Evolutionary conservation across 805 yeast species (phyloP).

Genomic region (Candida orba): DNA sequence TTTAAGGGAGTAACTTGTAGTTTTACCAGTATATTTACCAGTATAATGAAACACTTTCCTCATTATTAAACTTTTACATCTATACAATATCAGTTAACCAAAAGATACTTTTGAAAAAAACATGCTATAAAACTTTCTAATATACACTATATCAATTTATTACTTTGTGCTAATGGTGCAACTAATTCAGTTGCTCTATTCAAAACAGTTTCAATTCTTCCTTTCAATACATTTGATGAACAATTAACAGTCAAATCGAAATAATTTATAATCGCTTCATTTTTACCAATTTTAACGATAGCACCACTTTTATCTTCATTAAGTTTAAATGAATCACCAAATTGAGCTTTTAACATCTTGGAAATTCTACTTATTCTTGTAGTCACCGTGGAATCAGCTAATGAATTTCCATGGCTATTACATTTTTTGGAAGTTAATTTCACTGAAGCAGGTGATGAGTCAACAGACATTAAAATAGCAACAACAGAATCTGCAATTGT

Average conservation of each 20-base stretch:
- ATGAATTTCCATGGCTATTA: constrained; percentile 29
- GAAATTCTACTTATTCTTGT: constrained; percentile 48
- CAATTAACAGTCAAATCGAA: constrained; percentile 62
- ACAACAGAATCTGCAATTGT: constrained; percentile 91
- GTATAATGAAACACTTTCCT: too few species aligned
- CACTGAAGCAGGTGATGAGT: constrained; percentile 91
- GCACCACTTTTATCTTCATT: constrained; percentile 41
- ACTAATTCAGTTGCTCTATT: constrained; percentile 73
- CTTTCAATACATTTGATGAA: constrained; percentile 65
- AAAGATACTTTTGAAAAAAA: background rate
- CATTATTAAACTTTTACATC: background rate
- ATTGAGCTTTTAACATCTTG: constrained; percentile 69
- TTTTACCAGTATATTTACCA: too few species aligned
- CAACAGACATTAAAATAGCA: constrained; percentile 86
- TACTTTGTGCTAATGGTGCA: constrained; percentile 62
- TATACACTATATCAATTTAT: background rate
- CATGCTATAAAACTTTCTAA: background rate
- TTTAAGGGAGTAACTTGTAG: too few species aligned
- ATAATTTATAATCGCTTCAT: constrained; percentile 64
- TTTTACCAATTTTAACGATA: constrained; percentile 62
- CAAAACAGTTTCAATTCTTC: constrained; percentile 75
- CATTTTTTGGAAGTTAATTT: constrained; percentile 61
- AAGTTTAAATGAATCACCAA: constrained; percentile 65
- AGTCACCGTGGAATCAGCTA: constrained; percentile 28
- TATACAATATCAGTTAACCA: background rate